Conservation (phyloP, 202 grass and related monocot genomes). For the Bolboschoenoplectus hybrid region DNA sequence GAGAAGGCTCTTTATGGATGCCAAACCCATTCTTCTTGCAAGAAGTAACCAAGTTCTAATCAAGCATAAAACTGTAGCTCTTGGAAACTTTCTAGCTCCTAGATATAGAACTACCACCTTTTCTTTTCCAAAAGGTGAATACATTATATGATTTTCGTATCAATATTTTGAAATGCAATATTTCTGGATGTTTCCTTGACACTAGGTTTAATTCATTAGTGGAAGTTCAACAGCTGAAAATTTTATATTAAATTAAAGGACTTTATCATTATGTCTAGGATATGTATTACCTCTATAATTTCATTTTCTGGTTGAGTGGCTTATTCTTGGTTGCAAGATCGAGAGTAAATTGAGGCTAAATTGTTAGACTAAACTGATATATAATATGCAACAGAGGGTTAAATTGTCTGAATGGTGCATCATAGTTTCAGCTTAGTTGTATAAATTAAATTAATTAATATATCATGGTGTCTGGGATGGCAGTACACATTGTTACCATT, state of each 20-base stretch:
- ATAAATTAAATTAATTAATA: neutral
- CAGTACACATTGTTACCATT: neutral
- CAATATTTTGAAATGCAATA: neutral
- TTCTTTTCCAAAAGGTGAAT: slow-evolving; percentile 40
- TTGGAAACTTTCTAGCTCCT: neutral
- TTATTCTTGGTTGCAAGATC: neutral
- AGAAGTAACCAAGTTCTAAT: slow-evolving; percentile 39
- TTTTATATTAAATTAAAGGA: neutral
- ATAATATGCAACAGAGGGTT: neutral
- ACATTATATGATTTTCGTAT: neutral
- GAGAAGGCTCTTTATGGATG: slow-evolving; percentile 47
- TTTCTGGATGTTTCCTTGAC: neutral
- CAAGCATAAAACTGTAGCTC: slow-evolving; percentile 18
- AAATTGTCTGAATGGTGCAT: neutral
- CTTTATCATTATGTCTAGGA: neutral
- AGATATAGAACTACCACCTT: slow-evolving; percentile 1
- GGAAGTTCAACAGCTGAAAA: neutral
- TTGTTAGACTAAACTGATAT: neutral
- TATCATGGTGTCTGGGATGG: neutral
- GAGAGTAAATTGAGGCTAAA: neutral
- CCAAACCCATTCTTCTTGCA: slow-evolving; percentile 38
- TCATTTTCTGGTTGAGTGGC: neutral
- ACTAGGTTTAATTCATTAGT: neutral
- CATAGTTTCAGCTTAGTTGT: neutral
- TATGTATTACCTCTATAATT: neutral